phyloP scores from a whole-genome alignment of 805 yeast species.

The Alloascoidea africana region DNA sequence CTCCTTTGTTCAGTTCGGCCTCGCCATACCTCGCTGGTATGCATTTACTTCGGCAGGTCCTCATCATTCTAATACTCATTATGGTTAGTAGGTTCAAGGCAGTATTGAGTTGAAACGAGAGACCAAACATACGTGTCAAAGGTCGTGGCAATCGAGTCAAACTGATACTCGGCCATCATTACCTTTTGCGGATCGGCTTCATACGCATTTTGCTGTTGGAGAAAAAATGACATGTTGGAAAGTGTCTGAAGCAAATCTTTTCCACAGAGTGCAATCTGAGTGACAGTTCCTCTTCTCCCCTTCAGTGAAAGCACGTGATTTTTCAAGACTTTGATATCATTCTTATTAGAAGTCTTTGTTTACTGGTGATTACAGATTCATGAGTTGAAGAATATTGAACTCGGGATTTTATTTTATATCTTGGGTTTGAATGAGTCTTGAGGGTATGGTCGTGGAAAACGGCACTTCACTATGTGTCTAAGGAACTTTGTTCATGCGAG shows the following conservation, averaged over 20 bases:
- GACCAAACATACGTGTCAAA: conserved; percentile 24
- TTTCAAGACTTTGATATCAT: too few species aligned
- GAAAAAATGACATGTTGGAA: neutral
- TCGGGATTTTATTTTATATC: too few species aligned
- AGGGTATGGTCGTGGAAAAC: too few species aligned
- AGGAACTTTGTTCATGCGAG: too few species aligned
- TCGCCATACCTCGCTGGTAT: conserved; percentile 79
- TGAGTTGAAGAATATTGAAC: too few species aligned
- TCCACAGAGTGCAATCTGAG: too few species aligned
- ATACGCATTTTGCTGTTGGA: neutral
- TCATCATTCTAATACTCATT: conserved; percentile 28
- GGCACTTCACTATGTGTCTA: too few species aligned
- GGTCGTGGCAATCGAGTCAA: conserved; percentile 43
- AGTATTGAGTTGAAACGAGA: conserved; percentile 7
- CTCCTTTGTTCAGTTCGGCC: conserved; percentile 74
- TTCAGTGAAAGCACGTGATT: too few species aligned
- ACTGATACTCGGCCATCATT: conserved; percentile 52
- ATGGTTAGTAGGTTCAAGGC: neutral
- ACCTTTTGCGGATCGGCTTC: conserved; percentile 46
- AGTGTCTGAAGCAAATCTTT: neutral
- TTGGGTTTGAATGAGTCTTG: too few species aligned
- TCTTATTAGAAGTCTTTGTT: too few species aligned
- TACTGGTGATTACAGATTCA: too few species aligned
- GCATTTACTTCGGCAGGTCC: conserved; percentile 61
- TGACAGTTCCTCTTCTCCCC: too few species aligned